Conservation (phyloP, 1,284 basidiomycete species). For the Sparassis latifolia region DNA sequence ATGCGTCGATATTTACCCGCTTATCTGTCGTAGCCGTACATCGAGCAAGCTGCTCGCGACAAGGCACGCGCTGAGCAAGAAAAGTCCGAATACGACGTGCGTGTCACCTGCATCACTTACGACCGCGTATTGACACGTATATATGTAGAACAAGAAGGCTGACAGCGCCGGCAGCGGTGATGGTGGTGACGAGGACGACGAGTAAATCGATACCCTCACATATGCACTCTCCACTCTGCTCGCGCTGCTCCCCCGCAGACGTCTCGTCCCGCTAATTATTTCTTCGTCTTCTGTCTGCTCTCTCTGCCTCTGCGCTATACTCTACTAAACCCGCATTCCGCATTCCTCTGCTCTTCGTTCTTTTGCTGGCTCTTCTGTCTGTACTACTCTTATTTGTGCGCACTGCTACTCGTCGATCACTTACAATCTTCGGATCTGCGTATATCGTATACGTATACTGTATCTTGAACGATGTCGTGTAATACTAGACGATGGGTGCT, state of each 20-base stretch:
- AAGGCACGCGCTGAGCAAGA: constrained; percentile 81
- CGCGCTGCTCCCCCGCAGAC: constrained; percentile 1
- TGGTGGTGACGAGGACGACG: constrained; percentile 53
- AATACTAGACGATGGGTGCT: constrained; percentile 20
- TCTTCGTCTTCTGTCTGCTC: neutral
- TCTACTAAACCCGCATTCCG: neutral
- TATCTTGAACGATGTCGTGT: constrained; percentile 23
- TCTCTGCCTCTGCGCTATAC: neutral
- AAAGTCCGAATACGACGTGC: constrained; percentile 69
- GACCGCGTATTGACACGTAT: constrained; percentile 4
- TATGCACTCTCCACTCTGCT: constrained; percentile 5
- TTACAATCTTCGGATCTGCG: constrained; percentile 11
- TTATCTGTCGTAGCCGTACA: constrained; percentile 62
- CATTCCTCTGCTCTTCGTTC: constrained; percentile 1
- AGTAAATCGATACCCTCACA: constrained; percentile 20
- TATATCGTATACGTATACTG: constrained; percentile 12
- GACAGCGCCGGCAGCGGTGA: constrained; percentile 46
- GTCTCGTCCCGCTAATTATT: constrained; percentile 11
- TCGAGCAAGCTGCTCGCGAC: constrained; percentile 81
- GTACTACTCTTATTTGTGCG: constrained; percentile 7
- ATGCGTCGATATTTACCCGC: too few relatives aligned
- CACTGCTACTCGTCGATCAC: neutral
- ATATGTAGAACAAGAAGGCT: constrained; percentile 37
- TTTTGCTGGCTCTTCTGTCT: constrained; percentile 1
- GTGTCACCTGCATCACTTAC: constrained; percentile 19